These are phyloP conservation scores for Cinnamomum micranthum DNA, from an alignment of 164 flowering plant species.

Conservation along the genomic window DNA sequence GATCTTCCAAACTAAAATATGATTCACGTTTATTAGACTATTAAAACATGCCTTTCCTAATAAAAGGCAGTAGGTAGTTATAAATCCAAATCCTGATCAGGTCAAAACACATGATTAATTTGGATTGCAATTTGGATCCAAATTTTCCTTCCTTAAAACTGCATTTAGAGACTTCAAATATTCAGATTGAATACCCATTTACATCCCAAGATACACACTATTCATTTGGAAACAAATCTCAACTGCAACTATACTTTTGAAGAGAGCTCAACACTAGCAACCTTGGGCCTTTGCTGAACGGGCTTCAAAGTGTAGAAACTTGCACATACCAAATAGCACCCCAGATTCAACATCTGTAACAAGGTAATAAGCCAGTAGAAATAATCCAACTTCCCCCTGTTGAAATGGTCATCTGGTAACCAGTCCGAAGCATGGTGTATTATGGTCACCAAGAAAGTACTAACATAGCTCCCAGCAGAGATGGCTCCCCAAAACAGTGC, in stretches of 20 bases:
- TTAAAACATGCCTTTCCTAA: too few species aligned
- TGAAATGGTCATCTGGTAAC: constrained; percentile 51
- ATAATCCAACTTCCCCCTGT: constrained; percentile 59
- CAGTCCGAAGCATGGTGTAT: constrained; percentile 60
- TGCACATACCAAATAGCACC: constrained; percentile 45
- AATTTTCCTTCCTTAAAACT: too few species aligned
- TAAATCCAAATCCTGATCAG: too few species aligned
- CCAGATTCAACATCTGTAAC: constrained; percentile 45
- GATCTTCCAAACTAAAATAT: too few species aligned
- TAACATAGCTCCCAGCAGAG: constrained; percentile 52
- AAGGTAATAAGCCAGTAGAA: constrained; percentile 60
- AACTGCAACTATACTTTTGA: not conserved
- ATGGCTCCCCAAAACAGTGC: constrained; percentile 65
- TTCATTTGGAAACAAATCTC: too few species aligned
- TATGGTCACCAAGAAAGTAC: constrained; percentile 51
- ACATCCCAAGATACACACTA: too few species aligned
- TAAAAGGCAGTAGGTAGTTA: too few species aligned
- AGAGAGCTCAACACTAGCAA: not conserved
- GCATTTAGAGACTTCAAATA: too few species aligned
- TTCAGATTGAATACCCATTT: too few species aligned
- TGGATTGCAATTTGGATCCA: too few species aligned
- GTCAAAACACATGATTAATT: too few species aligned
- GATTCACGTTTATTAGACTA: too few species aligned
- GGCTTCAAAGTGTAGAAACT: constrained; percentile 58
- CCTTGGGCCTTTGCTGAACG: constrained; percentile 23